These are phyloP conservation scores for Anaeramoeba ignava DNA, from an alignment of 78 protist genomes.

Conservation along the genomic window DNA sequence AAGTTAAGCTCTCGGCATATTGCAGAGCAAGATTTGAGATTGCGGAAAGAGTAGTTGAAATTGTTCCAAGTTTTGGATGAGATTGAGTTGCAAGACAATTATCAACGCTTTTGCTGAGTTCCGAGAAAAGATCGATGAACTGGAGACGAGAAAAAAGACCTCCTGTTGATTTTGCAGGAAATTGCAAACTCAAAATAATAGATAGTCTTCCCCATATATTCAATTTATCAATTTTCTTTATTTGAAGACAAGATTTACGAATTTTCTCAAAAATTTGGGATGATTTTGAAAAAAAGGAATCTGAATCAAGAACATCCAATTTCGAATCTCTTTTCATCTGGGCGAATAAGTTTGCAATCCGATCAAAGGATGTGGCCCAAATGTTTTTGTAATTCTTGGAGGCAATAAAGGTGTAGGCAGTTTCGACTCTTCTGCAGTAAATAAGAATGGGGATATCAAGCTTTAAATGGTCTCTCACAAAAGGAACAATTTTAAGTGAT, in stretches of 20 bases:
- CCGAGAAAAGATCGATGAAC: neutral
- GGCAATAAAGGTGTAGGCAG: neutral
- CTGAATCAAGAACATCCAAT: neutral
- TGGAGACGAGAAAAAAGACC: neutral
- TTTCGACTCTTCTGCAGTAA: neutral
- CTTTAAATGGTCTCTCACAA: neutral
- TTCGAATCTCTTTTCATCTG: neutral
- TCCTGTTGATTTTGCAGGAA: neutral
- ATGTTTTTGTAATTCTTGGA: neutral
- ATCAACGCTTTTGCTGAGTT: neutral
- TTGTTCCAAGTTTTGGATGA: neutral
- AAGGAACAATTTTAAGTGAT: neutral
- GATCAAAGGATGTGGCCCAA: neutral
- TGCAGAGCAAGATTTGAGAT: neutral
- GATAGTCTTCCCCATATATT: neutral
- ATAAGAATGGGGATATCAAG: neutral
- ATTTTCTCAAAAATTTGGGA: neutral
- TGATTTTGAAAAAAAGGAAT: neutral
- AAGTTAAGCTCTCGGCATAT: neutral
- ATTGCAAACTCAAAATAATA: neutral
- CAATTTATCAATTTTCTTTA: neutral
- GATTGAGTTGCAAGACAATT: neutral
- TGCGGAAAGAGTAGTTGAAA: neutral
- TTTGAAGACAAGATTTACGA: neutral
- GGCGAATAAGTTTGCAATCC: neutral